Conservation (phyloP, 2,329 filamentous ascomycete species). For the Gnomoniopsis sp. region DNA sequence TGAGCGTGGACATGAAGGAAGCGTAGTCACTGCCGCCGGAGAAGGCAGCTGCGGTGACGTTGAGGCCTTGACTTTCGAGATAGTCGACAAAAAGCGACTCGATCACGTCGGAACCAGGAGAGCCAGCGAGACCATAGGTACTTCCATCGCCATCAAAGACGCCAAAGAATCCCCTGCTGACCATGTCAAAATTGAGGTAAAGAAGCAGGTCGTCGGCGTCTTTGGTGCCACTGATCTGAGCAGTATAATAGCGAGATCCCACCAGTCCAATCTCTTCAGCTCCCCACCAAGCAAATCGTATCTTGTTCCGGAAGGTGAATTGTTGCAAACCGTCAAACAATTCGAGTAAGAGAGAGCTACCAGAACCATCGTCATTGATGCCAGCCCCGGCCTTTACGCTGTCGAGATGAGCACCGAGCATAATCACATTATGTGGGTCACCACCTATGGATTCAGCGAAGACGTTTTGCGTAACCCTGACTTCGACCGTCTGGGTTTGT, state of each 20-base stretch:
- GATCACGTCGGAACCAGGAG: slow-evolving; percentile 29
- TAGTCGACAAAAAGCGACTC: slow-evolving; percentile 30
- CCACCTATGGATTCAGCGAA: slow-evolving; percentile 43
- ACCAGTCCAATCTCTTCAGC: slow-evolving; percentile 41
- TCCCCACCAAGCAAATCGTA: slow-evolving; percentile 43
- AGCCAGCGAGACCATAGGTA: not conserved
- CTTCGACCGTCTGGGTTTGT: slow-evolving; percentile 25
- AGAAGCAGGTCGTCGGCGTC: slow-evolving; percentile 33
- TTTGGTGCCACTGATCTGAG: slow-evolving; percentile 25
- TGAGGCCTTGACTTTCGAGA: slow-evolving; percentile 24
- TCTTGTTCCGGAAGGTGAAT: slow-evolving; percentile 35
- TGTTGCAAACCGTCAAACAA: slow-evolving; percentile 24
- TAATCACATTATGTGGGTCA: slow-evolving; percentile 38
- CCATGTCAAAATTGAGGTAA: slow-evolving; percentile 42
- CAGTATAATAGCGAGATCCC: slow-evolving; percentile 34
- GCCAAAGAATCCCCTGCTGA: slow-evolving; percentile 31
- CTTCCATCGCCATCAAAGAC: slow-evolving; percentile 26
- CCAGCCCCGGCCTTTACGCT: slow-evolving; percentile 41
- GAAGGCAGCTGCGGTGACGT: slow-evolving; percentile 26
- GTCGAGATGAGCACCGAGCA: slow-evolving; percentile 42
- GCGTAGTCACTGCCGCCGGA: slow-evolving; percentile 22
- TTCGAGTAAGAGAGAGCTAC: slow-evolving; percentile 37
- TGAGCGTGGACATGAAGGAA: slow-evolving; percentile 28
- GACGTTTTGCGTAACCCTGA: slow-evolving; percentile 39
- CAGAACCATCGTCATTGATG: slow-evolving; percentile 45